phyloP scores from a whole-genome alignment of 1,139 yeast species.

The Hyphopichia pseudoburtonii region DNA sequence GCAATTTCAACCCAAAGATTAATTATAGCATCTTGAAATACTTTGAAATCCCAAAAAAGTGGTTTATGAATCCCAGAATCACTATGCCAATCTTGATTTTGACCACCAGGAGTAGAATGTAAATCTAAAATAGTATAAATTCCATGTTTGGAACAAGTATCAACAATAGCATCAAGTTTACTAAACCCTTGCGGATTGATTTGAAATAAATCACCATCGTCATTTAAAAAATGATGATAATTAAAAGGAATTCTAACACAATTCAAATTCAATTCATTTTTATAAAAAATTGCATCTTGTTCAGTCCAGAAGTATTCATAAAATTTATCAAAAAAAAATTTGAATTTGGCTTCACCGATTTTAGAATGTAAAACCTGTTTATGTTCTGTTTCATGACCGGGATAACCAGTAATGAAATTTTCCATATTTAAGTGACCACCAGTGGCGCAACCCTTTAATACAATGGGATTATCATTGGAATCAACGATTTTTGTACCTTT shows the following conservation, averaged over 20 bases:
- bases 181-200: conserved; percentile 42
- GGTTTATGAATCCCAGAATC: conserved; percentile 45
- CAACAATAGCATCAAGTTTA: conserved; percentile 37
- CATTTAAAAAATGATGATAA: conserved; percentile 45
- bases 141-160: conserved; percentile 36
- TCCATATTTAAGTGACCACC: conserved; percentile 53
- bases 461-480: conserved; percentile 28
- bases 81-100: conserved; percentile 51
- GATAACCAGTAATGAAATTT: conserved; percentile 50
- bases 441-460: conserved; percentile 40
- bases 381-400: conserved; percentile 50
- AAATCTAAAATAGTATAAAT: conserved; percentile 46
- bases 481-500: conserved; percentile 43
- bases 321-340: conserved; percentile 45
- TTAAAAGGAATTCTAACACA: conserved; percentile 49
- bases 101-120: conserved; percentile 50
- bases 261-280: conserved; percentile 36
- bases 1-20: conserved; percentile 45
- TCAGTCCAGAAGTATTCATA: conserved; percentile 51
- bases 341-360: conserved; percentile 43
- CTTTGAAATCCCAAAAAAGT: conserved; percentile 45
- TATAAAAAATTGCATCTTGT: conserved; percentile 41
- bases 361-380: conserved; percentile 31
- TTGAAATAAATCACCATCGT: conserved; percentile 35
- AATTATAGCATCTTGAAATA: conserved; percentile 42